Conservation (phyloP, 352 stramenopile genomes). For the Thalassiosira livingstoniorum region DNA sequence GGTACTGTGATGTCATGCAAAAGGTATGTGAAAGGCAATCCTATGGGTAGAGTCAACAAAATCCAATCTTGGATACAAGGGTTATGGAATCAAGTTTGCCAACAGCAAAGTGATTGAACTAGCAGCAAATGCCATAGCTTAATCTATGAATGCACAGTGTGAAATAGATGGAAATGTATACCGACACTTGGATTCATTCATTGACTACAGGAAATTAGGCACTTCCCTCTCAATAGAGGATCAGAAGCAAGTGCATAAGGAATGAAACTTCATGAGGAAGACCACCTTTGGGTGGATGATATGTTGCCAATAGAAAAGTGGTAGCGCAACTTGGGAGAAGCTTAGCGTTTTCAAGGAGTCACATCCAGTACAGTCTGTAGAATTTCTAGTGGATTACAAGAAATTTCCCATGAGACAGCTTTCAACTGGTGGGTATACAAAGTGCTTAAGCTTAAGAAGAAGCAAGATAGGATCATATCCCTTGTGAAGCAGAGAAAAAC, state of each 20-base stretch:
- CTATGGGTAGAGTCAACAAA: constrained; percentile 31
- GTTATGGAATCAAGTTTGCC: constrained; percentile 63
- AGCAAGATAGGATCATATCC: constrained; percentile 45
- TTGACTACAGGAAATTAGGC: constrained; percentile 14
- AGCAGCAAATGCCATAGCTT: constrained; percentile 52
- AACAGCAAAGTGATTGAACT: constrained; percentile 46
- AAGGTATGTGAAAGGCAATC: constrained; percentile 42
- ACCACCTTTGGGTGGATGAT: neutral
- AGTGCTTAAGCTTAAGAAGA: constrained; percentile 40
- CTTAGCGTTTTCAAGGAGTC: constrained; percentile 54
- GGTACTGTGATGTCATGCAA: too few species aligned
- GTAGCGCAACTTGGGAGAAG: constrained; percentile 29
- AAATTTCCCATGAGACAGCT: constrained; percentile 51
- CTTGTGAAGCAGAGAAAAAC: constrained; percentile 28
- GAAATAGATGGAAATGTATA: constrained; percentile 47
- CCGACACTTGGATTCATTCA: constrained; percentile 24
- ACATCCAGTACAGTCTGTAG: constrained; percentile 57
- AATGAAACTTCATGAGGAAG: neutral
- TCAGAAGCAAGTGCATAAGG: constrained; percentile 8
- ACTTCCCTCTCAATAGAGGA: constrained; percentile 7
- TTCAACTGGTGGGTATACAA: constrained; percentile 58
- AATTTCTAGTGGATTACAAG: constrained; percentile 54
- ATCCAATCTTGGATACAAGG: constrained; percentile 55
- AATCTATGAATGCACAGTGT: constrained; percentile 43
- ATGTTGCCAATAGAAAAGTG: constrained; percentile 41